Percentiles rank a stretch among this genome's conserved stretches.
Conservation (phyloP, 345 rosid species). For the Ceriops zippeliana region DNA sequence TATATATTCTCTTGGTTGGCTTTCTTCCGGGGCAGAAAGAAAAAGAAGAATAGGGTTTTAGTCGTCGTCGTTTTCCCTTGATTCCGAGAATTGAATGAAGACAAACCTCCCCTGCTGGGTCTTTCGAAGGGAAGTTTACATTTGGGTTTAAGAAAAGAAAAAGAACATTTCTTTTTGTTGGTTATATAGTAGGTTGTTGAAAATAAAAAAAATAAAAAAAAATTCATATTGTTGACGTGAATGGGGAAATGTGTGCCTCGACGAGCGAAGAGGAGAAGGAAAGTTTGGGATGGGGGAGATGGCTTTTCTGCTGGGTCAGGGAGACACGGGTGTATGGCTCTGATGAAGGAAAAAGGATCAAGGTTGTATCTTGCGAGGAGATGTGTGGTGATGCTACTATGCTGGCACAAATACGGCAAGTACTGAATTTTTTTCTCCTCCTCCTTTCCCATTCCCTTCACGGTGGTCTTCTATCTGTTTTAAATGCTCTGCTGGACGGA, state of each 20-base stretch:
- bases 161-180: not conserved
- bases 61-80: too few relatives aligned
- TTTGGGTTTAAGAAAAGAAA: not conserved
- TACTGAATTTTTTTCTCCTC: slow-evolving; percentile 10
- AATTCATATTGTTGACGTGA: not conserved
- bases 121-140: too few relatives aligned
- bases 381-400: slow-evolving; percentile 51
- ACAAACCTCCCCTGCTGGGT: too few relatives aligned
- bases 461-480: not conserved
- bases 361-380: slow-evolving; percentile 52
- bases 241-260: slow-evolving; percentile 25
- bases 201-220: not conserved
- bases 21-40: not conserved
- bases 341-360: slow-evolving; percentile 44
- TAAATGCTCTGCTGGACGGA: not conserved
- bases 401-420: slow-evolving; percentile 62
- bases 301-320: not conserved
- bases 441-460: not conserved
- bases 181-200: not conserved
- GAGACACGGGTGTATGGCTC: slow-evolving; percentile 33
- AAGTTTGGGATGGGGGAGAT: not conserved
- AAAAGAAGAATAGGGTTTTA: not conserved
- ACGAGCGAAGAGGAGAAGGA: not conserved
- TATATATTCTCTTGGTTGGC: not conserved
- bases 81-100: too few relatives aligned